Evolutionary conservation across 2,329 filamentous ascomycete species (phyloP).

Genomic region (Tolypocladium tropicale): DNA sequence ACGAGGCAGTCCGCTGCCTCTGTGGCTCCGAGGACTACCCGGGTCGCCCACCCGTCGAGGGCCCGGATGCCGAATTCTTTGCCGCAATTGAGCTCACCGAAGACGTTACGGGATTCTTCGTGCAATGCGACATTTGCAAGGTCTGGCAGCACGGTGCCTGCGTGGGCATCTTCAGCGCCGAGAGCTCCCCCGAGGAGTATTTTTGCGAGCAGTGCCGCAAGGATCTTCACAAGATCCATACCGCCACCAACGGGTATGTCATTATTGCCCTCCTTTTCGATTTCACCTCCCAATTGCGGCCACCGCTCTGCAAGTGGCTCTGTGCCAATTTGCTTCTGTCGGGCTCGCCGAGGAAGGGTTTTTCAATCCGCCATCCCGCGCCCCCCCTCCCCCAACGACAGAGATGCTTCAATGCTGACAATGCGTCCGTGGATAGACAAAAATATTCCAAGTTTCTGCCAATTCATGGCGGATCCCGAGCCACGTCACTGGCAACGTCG

Average conservation of each 20-base stretch:
- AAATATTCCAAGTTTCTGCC: slow-evolving; percentile 58
- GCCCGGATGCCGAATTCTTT: slow-evolving; percentile 46
- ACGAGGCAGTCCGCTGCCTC: slow-evolving; percentile 91
- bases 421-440: slow-evolving; percentile 35
- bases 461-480: slow-evolving; percentile 44
- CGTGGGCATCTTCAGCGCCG: slow-evolving; percentile 92
- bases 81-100: slow-evolving; percentile 58
- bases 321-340: not conserved
- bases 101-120: slow-evolving; percentile 88
- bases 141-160: slow-evolving; percentile 99
- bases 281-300: not conserved
- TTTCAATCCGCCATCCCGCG: not conserved
- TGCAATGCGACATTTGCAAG: slow-evolving; percentile 95
- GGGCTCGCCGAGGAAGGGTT: not conserved
- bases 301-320: not conserved
- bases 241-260: slow-evolving; percentile 75
- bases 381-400: not conserved
- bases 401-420: slow-evolving; percentile 22
- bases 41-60: slow-evolving; percentile 59
- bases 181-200: slow-evolving; percentile 89
- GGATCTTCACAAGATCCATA: slow-evolving; percentile 78
- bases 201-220: slow-evolving; percentile 94
- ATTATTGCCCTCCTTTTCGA: not conserved
- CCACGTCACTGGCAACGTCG: slow-evolving; percentile 53
- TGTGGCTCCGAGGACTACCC: slow-evolving; percentile 94